A percentile compares a stretch with the other conserved stretches of the same genome.
Conservation (phyloP, 139 green algal genomes). For the Pseudopediastrum boryanum region DNA sequence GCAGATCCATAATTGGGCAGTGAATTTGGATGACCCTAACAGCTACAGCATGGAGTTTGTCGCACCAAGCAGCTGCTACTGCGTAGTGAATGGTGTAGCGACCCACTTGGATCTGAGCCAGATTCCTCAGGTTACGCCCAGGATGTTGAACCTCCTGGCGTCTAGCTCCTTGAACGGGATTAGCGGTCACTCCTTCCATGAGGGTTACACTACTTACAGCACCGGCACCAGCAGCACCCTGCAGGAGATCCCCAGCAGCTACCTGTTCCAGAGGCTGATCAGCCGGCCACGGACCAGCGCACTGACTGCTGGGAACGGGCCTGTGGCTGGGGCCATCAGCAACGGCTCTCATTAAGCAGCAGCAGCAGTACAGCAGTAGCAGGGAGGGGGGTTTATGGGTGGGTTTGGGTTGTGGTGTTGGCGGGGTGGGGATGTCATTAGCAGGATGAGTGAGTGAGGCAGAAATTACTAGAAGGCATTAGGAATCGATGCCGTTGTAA, state of each 20-base stretch:
- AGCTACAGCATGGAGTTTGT: constrained; percentile 76
- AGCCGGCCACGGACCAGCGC: constrained; percentile 12
- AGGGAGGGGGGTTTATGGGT: too few relatives aligned
- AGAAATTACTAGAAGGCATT: too few relatives aligned
- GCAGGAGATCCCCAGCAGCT: constrained; percentile 33
- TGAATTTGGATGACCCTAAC: constrained; percentile 49
- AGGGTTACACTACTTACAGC: not conserved
- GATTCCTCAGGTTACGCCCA: constrained; percentile 59
- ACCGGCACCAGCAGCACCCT: constrained; percentile 34
- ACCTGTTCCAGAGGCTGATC: constrained; percentile 30
- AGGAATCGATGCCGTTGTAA: too few relatives aligned
- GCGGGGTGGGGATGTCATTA: too few relatives aligned
- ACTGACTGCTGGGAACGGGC: constrained; percentile 25
- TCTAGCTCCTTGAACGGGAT: constrained; percentile 7
- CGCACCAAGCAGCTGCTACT: constrained; percentile 60
- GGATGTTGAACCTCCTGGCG: constrained; percentile 53
- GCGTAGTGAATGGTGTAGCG: constrained; percentile 69
- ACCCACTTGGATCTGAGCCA: constrained; percentile 69
- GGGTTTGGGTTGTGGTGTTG: too few relatives aligned
- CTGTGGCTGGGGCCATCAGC: not conserved
- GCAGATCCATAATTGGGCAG: constrained; percentile 84
- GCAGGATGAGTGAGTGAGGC: too few relatives aligned
- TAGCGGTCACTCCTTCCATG: not conserved
- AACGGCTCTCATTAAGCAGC: too few relatives aligned
- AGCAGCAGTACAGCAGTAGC: too few relatives aligned